These are phyloP conservation scores for Exophiala viscosa DNA, from an alignment of 2,329 filamentous ascomycete species.

Conservation along the genomic window DNA sequence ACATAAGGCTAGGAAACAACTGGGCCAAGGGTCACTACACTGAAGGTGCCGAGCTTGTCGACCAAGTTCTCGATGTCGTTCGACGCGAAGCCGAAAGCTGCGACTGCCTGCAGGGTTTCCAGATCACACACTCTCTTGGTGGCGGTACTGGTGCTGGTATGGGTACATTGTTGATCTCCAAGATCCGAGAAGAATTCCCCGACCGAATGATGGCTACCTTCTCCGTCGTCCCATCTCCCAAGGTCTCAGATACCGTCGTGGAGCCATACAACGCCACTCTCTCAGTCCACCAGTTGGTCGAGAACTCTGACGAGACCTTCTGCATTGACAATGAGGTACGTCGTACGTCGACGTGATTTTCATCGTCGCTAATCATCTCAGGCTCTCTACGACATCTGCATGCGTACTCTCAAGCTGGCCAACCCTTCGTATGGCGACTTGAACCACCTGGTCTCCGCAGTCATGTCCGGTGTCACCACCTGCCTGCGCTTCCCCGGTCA, in stretches of 20 bases:
- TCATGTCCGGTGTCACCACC: slow-evolving; percentile 99
- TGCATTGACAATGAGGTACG: slow-evolving; percentile 96
- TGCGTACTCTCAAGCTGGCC: slow-evolving; percentile 97
- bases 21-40: slow-evolving; percentile 99
- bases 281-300: slow-evolving; percentile 96
- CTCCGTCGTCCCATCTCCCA: slow-evolving; percentile 97
- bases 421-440: slow-evolving; percentile 98
- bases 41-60: slow-evolving; percentile 97
- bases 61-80: slow-evolving; percentile 96
- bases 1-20: slow-evolving; percentile 66
- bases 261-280: slow-evolving; percentile 99
- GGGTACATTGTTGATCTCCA: slow-evolving; percentile 99
- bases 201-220: slow-evolving; percentile 99
- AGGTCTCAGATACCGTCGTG: slow-evolving; percentile 99
- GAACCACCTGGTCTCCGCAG: slow-evolving; percentile 98
- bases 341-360: neutral
- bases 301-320: slow-evolving; percentile 99
- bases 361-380: slow-evolving; percentile 30
- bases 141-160: slow-evolving; percentile 99
- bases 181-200: slow-evolving; percentile 99
- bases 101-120: slow-evolving; percentile 99
- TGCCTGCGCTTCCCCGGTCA: slow-evolving; percentile 99
- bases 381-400: slow-evolving; percentile 99
- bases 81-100: slow-evolving; percentile 98
- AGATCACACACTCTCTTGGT: slow-evolving; percentile 99